These are phyloP conservation scores for Ichthyophthirius multifiliis DNA, from an alignment of 169 alveolate genomes.

Conservation along the genomic window DNA sequence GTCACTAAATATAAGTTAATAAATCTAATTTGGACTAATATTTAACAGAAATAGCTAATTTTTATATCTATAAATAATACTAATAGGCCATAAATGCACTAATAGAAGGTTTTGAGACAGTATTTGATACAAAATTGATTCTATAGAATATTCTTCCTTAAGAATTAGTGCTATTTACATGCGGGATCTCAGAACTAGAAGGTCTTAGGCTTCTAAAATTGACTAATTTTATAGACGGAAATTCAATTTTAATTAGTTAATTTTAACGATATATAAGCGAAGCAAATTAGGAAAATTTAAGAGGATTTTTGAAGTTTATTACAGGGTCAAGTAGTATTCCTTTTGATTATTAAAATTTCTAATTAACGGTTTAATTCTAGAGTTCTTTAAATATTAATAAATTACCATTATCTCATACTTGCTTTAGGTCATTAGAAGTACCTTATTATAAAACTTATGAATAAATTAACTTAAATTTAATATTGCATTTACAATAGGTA, in stretches of 20 bases:
- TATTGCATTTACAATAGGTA: constrained; percentile 33
- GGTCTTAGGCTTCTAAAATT: neutral
- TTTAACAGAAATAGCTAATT: constrained; percentile 19
- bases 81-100: neutral
- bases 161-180: constrained; percentile 23
- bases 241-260: neutral
- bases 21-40: constrained; percentile 18
- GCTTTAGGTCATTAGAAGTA: constrained; percentile 36
- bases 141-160: constrained; percentile 10
- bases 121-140: neutral
- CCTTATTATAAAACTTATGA: constrained; percentile 24
- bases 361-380: neutral
- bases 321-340: constrained; percentile 39
- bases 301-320: constrained; percentile 24
- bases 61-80: neutral
- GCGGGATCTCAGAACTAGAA: constrained; percentile 20
- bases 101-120: constrained; percentile 26
- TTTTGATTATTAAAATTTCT: constrained; percentile 17
- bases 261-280: constrained; percentile 15
- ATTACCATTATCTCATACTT: constrained; percentile 25
- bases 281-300: neutral
- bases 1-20: neutral
- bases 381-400: neutral
- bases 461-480: constrained; percentile 26
- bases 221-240: constrained; percentile 12